A percentile compares a stretch with the other conserved stretches of the same genome.
phyloP scores from a whole-genome alignment of 2,329 filamentous ascomycete species.

The Cladophialophora carrionii region DNA sequence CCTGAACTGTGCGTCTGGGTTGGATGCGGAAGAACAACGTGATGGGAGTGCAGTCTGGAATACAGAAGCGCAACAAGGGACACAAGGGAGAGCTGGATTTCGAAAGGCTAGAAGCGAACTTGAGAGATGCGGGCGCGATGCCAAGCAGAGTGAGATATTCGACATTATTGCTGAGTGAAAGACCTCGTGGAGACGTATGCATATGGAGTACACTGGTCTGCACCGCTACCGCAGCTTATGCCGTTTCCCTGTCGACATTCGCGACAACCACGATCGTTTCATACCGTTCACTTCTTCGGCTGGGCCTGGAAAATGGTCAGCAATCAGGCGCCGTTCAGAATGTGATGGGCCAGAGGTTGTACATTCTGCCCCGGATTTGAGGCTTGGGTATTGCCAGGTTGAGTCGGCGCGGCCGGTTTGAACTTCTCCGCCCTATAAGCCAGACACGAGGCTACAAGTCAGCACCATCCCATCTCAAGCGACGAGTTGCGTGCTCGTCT shows the following conservation, averaged over 20 bases:
- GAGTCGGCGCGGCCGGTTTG: slow-evolving; percentile 22
- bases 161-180: background rate
- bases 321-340: background rate
- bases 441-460: background rate
- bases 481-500: background rate
- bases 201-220: too few relatives aligned
- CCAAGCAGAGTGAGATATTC: background rate
- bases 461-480: background rate
- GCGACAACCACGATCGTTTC: background rate
- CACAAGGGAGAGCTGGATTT: background rate
- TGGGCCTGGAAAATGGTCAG: background rate
- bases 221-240: background rate
- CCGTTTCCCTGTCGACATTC: background rate
- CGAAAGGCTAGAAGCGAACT: background rate
- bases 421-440: slow-evolving; percentile 27
- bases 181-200: background rate
- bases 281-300: slow-evolving; percentile 6
- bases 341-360: background rate
- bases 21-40: background rate
- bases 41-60: background rate
- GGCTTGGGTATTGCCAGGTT: slow-evolving; percentile 15
- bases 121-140: background rate
- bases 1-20: background rate
- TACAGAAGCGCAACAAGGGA: background rate
- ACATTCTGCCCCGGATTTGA: slow-evolving; percentile 20